A percentile compares a stretch with the other conserved stretches of the same genome.
Evolutionary conservation across 2,329 filamentous ascomycete genomes (phyloP).

Genomic region (Bipolaris gigantea): DNA sequence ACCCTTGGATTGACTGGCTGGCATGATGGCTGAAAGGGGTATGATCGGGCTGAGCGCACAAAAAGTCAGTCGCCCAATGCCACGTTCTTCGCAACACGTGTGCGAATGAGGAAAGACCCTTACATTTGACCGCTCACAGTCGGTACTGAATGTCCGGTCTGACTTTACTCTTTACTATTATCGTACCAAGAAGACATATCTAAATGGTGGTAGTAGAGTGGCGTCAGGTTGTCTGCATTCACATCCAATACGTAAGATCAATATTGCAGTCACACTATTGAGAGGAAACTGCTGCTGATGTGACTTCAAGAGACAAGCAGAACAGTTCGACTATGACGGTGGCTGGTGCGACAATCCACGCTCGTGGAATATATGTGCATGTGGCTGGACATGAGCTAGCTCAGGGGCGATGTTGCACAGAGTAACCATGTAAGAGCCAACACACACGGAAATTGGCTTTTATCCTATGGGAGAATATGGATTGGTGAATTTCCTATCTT

Average conservation of each 20-base stretch:
- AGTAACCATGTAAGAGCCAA: slow-evolving; percentile 2
- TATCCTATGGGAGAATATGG: not conserved
- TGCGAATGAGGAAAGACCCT: not conserved
- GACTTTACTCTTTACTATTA: no score
- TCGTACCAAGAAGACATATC: not conserved
- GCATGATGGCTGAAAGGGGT: not conserved
- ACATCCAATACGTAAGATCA: no score
- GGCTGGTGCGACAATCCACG: slow-evolving; percentile 6
- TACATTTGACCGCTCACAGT: no score
- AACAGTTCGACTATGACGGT: not conserved
- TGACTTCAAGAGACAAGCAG: not conserved
- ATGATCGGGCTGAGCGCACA: not conserved
- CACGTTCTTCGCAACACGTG: not conserved
- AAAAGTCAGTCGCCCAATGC: not conserved
- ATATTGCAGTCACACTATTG: not conserved
- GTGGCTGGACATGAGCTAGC: slow-evolving; percentile 6
- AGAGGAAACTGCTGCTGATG: not conserved
- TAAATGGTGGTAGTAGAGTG: not conserved
- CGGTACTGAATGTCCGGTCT: not conserved
- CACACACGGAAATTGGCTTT: slow-evolving; percentile 1
- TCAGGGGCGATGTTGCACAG: slow-evolving; percentile 17
- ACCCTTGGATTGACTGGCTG: not conserved
- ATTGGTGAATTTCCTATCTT: not conserved
- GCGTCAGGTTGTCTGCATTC: not conserved
- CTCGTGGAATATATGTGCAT: slow-evolving; percentile 11